Evolutionary conservation across 176 grass and related monocot species (phyloP).

Genomic region (Aegilops bicornis): DNA sequence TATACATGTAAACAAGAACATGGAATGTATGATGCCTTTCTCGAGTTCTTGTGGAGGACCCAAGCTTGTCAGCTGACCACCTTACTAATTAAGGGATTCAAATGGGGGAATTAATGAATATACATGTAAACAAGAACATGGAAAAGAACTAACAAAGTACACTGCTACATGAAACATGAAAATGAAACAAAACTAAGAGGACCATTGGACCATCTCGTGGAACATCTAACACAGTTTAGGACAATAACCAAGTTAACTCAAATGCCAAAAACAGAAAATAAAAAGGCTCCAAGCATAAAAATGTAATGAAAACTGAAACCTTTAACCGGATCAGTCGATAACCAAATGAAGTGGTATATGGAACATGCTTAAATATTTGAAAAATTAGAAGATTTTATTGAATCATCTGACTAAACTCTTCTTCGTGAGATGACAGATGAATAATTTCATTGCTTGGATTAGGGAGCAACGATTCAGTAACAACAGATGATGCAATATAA

Average conservation of each 20-base stretch:
- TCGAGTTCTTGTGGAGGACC: no score
- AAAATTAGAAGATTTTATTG: neutral
- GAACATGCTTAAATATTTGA: no score
- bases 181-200: neutral
- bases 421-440: conserved; percentile 8
- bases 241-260: neutral
- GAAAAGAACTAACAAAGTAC: conserved; percentile 6
- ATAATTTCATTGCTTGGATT: conserved; percentile 7
- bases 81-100: no score
- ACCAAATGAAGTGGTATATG: no score
- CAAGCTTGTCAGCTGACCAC: no score
- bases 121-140: no score
- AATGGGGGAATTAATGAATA: no score
- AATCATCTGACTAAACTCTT: conserved; percentile 24
- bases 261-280: conserved; percentile 6
- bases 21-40: no score
- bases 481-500: neutral
- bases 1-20: no score
- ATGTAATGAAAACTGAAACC: conserved; percentile 35
- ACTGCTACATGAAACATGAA: neutral
- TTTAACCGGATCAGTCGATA: conserved; percentile 34
- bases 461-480: neutral
- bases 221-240: conserved; percentile 28
- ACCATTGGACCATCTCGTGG: conserved; percentile 60
- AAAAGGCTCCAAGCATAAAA: neutral